Evolutionary conservation across 2,329 filamentous ascomycete species (phyloP), one percentile per base, ranked within the genome.

Genomic region (Arthrobotrys entomopaga): DNA sequence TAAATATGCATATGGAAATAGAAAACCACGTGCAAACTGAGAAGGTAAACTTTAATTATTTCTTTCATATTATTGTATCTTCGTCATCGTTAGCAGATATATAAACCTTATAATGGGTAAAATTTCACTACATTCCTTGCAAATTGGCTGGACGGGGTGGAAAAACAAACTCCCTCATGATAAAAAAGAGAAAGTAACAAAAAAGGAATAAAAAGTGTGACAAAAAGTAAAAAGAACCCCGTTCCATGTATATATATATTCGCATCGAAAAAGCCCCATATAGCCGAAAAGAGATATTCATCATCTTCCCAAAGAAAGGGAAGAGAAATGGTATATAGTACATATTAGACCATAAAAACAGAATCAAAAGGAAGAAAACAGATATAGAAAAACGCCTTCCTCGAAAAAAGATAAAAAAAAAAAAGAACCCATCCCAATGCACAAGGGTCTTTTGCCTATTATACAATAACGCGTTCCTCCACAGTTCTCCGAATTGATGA

Each of bases 371-470:
- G 11, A n/a, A n/a, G n/a, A n/a, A n/a, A n/a, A n/a, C n/a, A 38
- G 26, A 63, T 26, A 20, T 49, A 50, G 54, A 59, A 64, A 56
- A 72, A 72, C 67, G 67, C 67, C 67, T 42, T 65, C 67, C 66
- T 70, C 65, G 42, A n/a, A 46, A 46, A 46, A 29, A 70, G 50
- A 59, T 64, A 42, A 6, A 56, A 29, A 42, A 6, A 56, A 29
- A 49, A 49, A 59, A 64, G 46, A 54, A 61, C 67, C 59, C 67
- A 72, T 40, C 59, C 66, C 57, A 65, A 65, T 65, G 52, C 67
- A 59, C 60, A 67, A 64, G 67, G 65, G 65, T 54, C 13, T 54
- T 61, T 48, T 54, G 34, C 54, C 67, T 72, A 72, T 72, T 72
- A 60, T 72, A 72, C 67, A 72, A 48, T 49, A 64, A 57, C 59